Evolutionary conservation across 1,139 yeast species (phyloP), one percentile per base, ranked within the genome.

Genomic region (Protomyces arabidopsidicola): DNA sequence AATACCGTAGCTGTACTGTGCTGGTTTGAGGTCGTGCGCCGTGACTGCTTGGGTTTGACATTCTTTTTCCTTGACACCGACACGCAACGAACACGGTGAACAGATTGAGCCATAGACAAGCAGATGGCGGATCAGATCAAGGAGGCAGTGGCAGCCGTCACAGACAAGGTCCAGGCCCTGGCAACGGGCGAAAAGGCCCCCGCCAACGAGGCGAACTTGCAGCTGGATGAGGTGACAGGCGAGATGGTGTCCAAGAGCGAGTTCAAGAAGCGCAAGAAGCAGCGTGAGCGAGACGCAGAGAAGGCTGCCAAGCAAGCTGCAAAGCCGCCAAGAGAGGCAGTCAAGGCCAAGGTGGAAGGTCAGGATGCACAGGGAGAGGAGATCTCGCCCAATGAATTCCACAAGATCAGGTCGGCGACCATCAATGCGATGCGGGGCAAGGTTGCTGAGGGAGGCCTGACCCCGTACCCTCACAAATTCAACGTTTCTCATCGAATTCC

Each of bases 391-490:
- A 38, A 69, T 75, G 97, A 93, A 78, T 93, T 90, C 79, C 88
- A 83, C 73, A 97, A 91, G 77, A 86, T 90, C 74, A 87, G 98
- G 79, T 86, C 96, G 55, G 87, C 95, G 73, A 96, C 91, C 78
- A 82, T 93, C 73, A 82, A 85, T 67, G 95, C 87, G 71, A 81
- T 90, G 73, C 87, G 96, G 79, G 20, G 54, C 50, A 53, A 60
- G 50, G 58, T 45, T n/a, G 77, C 82, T 73, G 79, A 89, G 71
- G 82, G 86, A 68, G 68, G 76, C 53, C 88, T 90, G 68, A 86
- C 90, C 75, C 98, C 98, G 65, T 93, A 93, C 78, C 98, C 98
- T 70, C 98, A 93, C 82, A 93, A 93, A 81, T 93, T 93, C 80
- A 76, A 84, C 66, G 90, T 87, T 67, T 75, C 84, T 42, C 81